Evolutionary conservation across 768 basidiomycete species (phyloP).

Genomic region (Glaciozyma antarctica): DNA sequence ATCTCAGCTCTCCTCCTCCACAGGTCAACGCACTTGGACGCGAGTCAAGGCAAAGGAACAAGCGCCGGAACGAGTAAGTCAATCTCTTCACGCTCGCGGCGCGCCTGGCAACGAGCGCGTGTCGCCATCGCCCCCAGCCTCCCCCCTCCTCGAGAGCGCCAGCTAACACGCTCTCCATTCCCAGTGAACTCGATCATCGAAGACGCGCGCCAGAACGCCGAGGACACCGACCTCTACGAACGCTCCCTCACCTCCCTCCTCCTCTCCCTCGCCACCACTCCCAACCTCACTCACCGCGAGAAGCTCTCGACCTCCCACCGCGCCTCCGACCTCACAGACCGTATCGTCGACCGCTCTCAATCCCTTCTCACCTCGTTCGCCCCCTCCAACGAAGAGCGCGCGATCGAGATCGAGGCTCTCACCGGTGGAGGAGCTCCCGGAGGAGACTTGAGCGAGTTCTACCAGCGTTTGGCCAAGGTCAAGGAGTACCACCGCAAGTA

Average conservation of each 20-base stretch:
- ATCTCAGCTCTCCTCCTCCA: no score
- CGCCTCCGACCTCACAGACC: constrained; percentile 76
- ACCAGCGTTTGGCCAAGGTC: constrained; percentile 86
- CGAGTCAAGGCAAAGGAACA: no score
- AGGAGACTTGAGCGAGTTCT: constrained; percentile 78
- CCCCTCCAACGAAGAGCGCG: constrained; percentile 19
- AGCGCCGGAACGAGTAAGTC: no score
- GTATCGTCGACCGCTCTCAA: constrained; percentile 50
- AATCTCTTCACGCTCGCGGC: no score
- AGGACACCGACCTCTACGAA: constrained; percentile 88
- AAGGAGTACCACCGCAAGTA: constrained; percentile 95
- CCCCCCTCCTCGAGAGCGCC: background rate
- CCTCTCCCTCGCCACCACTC: constrained; percentile 40
- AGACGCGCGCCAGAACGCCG: constrained; percentile 87
- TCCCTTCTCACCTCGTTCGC: constrained; percentile 14
- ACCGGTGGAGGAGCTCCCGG: constrained; percentile 30
- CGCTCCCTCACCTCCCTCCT: constrained; percentile 74
- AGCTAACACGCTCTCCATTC: background rate
- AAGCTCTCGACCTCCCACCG: constrained; percentile 69
- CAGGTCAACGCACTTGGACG: no score
- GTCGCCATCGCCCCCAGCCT: background rate
- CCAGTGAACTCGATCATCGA: constrained; percentile 60
- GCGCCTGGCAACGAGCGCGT: background rate
- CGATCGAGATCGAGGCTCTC: constrained; percentile 31
- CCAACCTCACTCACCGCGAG: constrained; percentile 29